Percentiles rank a stretch among this genome's conserved stretches.
Evolutionary conservation across 2,329 filamentous ascomycete species (phyloP).

Genomic region (Sporothrix pallida): DNA sequence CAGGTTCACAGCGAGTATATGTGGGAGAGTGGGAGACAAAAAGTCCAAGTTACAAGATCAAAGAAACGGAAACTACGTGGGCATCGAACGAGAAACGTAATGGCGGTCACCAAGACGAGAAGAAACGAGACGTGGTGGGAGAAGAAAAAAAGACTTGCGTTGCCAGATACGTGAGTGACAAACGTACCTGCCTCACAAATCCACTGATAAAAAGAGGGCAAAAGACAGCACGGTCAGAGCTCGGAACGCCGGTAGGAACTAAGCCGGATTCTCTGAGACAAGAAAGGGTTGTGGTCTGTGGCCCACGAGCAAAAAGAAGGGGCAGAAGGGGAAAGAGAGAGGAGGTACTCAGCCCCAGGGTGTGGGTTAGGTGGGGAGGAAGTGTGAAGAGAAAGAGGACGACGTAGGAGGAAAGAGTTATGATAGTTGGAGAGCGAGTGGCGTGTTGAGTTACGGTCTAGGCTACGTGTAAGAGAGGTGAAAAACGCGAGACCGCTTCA

Average conservation of each 20-base stretch:
- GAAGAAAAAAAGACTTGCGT: not conserved
- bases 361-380: conserved; percentile 46
- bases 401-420: no score
- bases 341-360: conserved; percentile 39
- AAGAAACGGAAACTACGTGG: conserved; percentile 41
- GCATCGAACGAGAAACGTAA: conserved; percentile 2
- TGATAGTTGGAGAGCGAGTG: not conserved
- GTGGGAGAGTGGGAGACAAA: conserved; percentile 52
- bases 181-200: not conserved
- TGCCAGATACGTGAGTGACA: conserved; percentile 12
- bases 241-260: conserved; percentile 59
- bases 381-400: conserved; percentile 32
- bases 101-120: not conserved
- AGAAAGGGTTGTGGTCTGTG: conserved; percentile 46
- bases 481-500: not conserved
- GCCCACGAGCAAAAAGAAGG: conserved; percentile 44
- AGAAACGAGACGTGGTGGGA: not conserved
- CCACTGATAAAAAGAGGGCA: no score
- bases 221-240: conserved; percentile 49
- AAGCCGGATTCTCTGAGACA: conserved; percentile 59
- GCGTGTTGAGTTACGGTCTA: conserved; percentile 14
- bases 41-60: conserved; percentile 41
- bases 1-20: conserved; percentile 59
- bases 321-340: conserved; percentile 46
- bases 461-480: not conserved